Conservation (phyloP, 129 eudicot genomes). For the Mikania micrantha region DNA sequence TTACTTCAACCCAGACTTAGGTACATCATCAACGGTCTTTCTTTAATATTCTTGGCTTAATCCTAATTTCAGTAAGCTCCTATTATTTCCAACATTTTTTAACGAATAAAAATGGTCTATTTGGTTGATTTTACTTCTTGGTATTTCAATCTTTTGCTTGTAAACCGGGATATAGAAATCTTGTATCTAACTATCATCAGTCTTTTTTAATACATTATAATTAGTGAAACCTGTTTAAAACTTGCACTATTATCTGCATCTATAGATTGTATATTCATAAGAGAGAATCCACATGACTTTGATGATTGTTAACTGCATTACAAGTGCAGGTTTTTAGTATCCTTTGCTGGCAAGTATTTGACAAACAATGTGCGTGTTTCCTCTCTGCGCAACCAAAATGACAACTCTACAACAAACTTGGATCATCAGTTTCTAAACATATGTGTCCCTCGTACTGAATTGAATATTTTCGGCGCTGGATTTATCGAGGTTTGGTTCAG, state of each 20-base stretch:
- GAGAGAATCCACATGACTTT: not conserved
- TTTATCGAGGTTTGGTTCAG: conserved; percentile 68
- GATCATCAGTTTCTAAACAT: conserved; percentile 64
- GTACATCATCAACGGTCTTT: conserved; percentile 34
- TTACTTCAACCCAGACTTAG: conserved; percentile 82
- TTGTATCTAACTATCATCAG: not conserved
- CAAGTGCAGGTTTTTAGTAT: conserved; percentile 72
- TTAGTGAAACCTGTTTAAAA: not conserved
- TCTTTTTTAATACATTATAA: not conserved
- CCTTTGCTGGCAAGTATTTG: conserved; percentile 75
- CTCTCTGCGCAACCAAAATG: conserved; percentile 17
- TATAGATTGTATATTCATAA: not conserved
- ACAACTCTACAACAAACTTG: conserved; percentile 12
- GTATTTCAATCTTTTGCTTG: not conserved
- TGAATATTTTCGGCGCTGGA: conserved; percentile 59
- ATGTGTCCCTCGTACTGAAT: conserved; percentile 48
- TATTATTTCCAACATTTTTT: too few species aligned
- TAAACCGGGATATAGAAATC: not conserved
- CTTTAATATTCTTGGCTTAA: not conserved
- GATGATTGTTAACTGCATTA: not conserved
- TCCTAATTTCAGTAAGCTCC: not conserved
- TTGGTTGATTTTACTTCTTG: not conserved
- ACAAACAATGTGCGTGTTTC: conserved; percentile 31
- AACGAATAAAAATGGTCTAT: not conserved
- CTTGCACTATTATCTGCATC: not conserved